A percentile compares a stretch with the other conserved stretches of the same genome.
phyloP scores from a whole-genome alignment of 2,329 filamentous ascomycete species.

The Laburnicola sp. region DNA sequence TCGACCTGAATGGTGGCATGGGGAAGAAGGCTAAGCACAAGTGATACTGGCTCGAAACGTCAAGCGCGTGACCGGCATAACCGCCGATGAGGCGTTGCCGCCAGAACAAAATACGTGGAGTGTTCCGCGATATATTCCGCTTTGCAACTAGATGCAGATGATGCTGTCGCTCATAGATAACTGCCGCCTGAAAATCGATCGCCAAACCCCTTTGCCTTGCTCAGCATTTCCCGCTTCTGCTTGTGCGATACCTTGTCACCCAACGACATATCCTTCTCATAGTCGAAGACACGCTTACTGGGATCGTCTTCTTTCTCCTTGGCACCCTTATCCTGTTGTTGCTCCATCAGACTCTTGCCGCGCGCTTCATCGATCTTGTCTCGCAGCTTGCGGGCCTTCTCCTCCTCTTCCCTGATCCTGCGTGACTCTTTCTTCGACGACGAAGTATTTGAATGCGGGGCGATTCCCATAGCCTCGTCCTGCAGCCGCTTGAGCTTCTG shows the following conservation, averaged over 20 bases:
- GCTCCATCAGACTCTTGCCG: conserved; percentile 52
- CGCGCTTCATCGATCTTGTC: conserved; percentile 57
- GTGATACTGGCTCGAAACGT: no score
- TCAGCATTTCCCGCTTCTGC: conserved; percentile 77
- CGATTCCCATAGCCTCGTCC: conserved; percentile 79
- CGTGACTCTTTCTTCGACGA: conserved; percentile 33
- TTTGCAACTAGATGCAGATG: no score
- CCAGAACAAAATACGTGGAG: background rate
- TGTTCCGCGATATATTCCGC: background rate
- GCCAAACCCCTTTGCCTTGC: conserved; percentile 78
- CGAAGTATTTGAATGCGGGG: conserved; percentile 44
- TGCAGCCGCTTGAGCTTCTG: conserved; percentile 80
- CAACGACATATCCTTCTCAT: conserved; percentile 89
- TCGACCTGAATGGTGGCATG: no score
- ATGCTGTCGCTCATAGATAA: conserved; percentile 58
- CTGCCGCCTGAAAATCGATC: conserved; percentile 77
- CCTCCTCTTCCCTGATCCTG: conserved; percentile 47
- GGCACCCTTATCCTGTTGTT: conserved; percentile 52
- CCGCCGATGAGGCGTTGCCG: no score
- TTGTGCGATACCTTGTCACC: conserved; percentile 71
- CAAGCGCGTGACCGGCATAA: no score
- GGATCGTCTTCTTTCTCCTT: conserved; percentile 83
- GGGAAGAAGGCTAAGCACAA: no score
- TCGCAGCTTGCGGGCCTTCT: conserved; percentile 55
- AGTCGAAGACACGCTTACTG: conserved; percentile 83